Evolutionary conservation across 2,329 filamentous ascomycete genomes (phyloP).

Genomic region (Phoma sp.): DNA sequence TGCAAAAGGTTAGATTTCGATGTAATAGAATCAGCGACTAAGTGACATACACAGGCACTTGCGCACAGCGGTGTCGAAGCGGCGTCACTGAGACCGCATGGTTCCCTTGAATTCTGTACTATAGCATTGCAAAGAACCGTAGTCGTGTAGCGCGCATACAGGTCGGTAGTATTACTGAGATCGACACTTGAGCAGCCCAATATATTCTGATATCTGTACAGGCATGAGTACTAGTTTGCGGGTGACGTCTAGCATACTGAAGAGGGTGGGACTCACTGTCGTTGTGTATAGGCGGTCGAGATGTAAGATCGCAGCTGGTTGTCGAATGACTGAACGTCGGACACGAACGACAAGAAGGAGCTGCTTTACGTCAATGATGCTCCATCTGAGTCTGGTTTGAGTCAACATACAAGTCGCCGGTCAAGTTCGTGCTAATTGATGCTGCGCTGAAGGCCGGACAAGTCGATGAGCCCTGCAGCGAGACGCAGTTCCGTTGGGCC

Average conservation of each 20-base stretch:
- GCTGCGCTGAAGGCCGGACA: conserved; percentile 77
- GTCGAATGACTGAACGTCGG: conserved; percentile 79
- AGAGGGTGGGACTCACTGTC: conserved; percentile 68
- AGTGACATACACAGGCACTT: conserved; percentile 76
- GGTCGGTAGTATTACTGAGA: conserved; percentile 76
- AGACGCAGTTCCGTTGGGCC: conserved; percentile 64
- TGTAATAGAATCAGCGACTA: not conserved
- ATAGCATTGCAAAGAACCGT: conserved; percentile 93
- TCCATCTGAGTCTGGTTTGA: conserved; percentile 29
- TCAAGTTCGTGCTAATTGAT: conserved; percentile 73
- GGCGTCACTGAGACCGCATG: conserved; percentile 71
- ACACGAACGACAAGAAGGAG: conserved; percentile 85
- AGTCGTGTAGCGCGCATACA: conserved; percentile 93
- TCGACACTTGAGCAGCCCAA: conserved; percentile 83
- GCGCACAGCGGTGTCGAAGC: conserved; percentile 82
- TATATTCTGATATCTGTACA: conserved; percentile 75
- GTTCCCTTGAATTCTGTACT: conserved; percentile 81
- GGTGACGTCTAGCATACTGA: conserved; percentile 2
- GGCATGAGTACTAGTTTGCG: conserved; percentile 39
- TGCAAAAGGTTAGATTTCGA: conserved; percentile 48
- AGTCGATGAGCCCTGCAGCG: conserved; percentile 71
- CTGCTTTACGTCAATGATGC: conserved; percentile 55
- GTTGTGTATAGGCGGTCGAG: conserved; percentile 73
- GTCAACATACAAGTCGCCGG: conserved; percentile 67
- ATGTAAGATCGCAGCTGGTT: conserved; percentile 75